Base-by-base conservation (phyloP, 2,329 filamentous ascomycete genomes). In the Escovopsis weberi region DNA sequence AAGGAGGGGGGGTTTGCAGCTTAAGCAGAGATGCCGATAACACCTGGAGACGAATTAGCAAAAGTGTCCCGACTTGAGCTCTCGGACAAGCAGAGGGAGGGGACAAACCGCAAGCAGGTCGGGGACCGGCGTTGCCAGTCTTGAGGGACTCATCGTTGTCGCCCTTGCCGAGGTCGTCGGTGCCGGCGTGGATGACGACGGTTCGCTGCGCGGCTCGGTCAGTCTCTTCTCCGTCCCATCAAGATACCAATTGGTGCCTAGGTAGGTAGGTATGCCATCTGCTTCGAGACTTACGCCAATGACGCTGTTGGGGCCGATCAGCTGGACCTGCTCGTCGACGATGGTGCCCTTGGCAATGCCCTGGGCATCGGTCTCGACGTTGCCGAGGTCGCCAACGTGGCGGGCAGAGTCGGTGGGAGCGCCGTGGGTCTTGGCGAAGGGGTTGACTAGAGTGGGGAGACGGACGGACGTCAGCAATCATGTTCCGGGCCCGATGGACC, bases 301-400 rank as follows among this genome's bases (percentile, higher is more conserved):
- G 57, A 98, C 78, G 72, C 85, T 94, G 70, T 96, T 76, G 49
- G 88, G 83, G 53, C 91, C 91, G 59, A 98, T 95, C 66, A 98
- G 72, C 82, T 96, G 94, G 68, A 98, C 71, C 47, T 85, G 71
- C 60, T 77, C 80, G 72, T 98, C 91, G 52, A 72, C 68, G 53
- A 84, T 71, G 55, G 78, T 78, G 58, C 89, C 91, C 69, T 84
- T 78, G 63, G 85, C 74, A 63, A 93, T 93, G 62, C 91, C 91
- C 72, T 94, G 82, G 51, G 66, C 84, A 65, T 98, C 88, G 47
- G 89, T 96, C 72, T 86, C 78, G 74, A 96, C 78, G 81, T 98
- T 98, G 63, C 91, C 91, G 53, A 98, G 73, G 68, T 96, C 91
- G 68, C 91, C 91, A 53, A 96, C 91, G 69, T 98, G 91, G 66